A percentile compares a stretch with the other conserved stretches of the same genome.
Conservation (phyloP, 225 moss, liverwort and hornwort species). For the Straminergon stramineum region DNA sequence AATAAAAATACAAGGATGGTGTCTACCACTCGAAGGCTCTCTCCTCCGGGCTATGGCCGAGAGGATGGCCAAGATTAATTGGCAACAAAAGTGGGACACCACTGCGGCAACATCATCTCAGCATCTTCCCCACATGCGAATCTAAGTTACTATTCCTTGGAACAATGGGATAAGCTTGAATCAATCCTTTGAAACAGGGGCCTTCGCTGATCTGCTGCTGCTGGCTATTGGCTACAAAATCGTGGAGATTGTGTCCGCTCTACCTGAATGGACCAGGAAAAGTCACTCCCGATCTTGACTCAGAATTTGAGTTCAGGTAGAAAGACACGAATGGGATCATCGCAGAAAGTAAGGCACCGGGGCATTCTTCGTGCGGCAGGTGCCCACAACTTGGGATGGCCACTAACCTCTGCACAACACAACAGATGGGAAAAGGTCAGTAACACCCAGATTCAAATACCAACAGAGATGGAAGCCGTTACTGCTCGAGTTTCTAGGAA, state of each 20-base stretch:
- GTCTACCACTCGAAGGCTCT: neutral
- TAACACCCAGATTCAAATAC: neutral
- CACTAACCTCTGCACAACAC: conserved; percentile 33
- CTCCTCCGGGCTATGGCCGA: neutral
- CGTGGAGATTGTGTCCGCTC: neutral
- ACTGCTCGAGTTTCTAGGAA: neutral
- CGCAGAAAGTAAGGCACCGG: conserved; percentile 26
- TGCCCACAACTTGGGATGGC: conserved; percentile 45
- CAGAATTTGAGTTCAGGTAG: neutral
- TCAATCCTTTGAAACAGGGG: neutral
- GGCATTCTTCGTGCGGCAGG: conserved; percentile 49
- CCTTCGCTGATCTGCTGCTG: neutral
- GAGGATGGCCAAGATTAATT: conserved; percentile 13
- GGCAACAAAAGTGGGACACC: conserved; percentile 11
- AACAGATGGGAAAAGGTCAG: neutral
- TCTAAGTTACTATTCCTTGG: neutral
- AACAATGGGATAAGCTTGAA: neutral
- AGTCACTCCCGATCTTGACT: conserved; percentile 1
- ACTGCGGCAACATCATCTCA: neutral
- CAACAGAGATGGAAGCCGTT: neutral
- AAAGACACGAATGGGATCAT: conserved; percentile 32
- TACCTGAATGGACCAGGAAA: conserved; percentile 16
- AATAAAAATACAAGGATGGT: conserved; percentile 15
- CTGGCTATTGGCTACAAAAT: conserved; percentile 13
- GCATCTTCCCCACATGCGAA: neutral